Percentiles rank a stretch among this genome's conserved stretches.
These are phyloP conservation scores for Boletus mariae DNA, from an alignment of 1,284 basidiomycete genomes.

Conservation along the genomic window DNA sequence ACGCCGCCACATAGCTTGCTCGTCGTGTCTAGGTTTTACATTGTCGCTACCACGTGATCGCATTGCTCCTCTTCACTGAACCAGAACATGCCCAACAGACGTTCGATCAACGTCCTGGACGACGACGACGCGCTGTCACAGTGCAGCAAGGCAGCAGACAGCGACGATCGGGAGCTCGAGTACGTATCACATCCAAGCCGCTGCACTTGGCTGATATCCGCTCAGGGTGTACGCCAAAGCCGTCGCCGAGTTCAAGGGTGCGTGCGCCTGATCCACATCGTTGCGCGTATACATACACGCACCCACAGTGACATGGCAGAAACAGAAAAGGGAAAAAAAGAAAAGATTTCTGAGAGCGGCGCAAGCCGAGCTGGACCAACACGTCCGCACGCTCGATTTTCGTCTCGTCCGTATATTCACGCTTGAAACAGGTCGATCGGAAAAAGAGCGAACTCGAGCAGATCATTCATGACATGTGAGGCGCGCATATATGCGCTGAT, in stretches of 20 bases:
- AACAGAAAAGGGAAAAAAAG: conserved; percentile 37
- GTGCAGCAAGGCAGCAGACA: conserved; percentile 16
- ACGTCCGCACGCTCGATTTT: conserved; percentile 15
- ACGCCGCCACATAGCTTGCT: conserved; percentile 31
- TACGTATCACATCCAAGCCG: conserved; percentile 4
- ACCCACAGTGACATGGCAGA: conserved; percentile 38
- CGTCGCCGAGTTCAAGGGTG: conserved; percentile 33
- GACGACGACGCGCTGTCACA: conserved; percentile 21
- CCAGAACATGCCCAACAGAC: conserved; percentile 21
- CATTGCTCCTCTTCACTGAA: background rate
- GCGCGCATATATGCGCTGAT: conserved; percentile 7
- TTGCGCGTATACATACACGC: background rate
- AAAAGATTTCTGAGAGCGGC: conserved; percentile 28
- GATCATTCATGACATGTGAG: conserved; percentile 28
- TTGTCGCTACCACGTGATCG: conserved; percentile 9
- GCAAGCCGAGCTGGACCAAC: conserved; percentile 31
- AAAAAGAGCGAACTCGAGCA: conserved; percentile 20
- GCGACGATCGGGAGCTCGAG: conserved; percentile 31
- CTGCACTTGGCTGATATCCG: background rate
- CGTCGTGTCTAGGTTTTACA: conserved; percentile 29
- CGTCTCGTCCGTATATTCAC: background rate
- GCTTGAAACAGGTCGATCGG: conserved; percentile 15
- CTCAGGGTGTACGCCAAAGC: conserved; percentile 29
- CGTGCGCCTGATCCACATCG: background rate
- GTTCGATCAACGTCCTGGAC: conserved; percentile 7